Conservation (phyloP, 1,284 basidiomycete genomes). For the Meira nashicola region DNA sequence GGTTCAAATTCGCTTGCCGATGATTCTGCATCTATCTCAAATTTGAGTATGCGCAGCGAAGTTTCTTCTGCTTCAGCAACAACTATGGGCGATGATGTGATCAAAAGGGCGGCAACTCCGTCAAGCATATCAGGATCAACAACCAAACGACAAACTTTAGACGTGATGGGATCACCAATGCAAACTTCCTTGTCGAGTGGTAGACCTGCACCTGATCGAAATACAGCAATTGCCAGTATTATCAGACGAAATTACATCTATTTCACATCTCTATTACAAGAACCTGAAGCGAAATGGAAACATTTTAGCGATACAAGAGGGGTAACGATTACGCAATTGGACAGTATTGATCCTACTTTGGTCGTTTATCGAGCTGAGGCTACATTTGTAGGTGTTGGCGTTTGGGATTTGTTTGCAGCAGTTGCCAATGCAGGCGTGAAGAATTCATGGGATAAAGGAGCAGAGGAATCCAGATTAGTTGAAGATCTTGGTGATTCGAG, state of each 20-base stretch:
- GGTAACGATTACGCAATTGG: conserved; percentile 74
- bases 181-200: neutral
- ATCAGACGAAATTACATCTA: conserved; percentile 91
- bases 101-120: conserved; percentile 3
- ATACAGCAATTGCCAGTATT: conserved; percentile 66
- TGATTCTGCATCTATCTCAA: conserved; percentile 36
- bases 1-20: conserved; percentile 8
- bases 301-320: conserved; percentile 75
- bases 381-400: conserved; percentile 88
- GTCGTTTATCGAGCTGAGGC: conserved; percentile 95
- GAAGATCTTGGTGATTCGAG: conserved; percentile 75
- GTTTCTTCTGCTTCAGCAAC: conserved; percentile 12
- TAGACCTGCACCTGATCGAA: conserved; percentile 8
- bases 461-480: conserved; percentile 76
- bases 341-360: conserved; percentile 93
- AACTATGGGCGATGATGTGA: conserved; percentile 17
- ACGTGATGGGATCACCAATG: neutral
- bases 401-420: conserved; percentile 93
- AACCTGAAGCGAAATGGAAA: conserved; percentile 97
- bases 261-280: conserved; percentile 92
- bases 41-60: conserved; percentile 22
- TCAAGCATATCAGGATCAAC: neutral
- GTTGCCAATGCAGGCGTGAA: conserved; percentile 78
- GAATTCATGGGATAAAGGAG: conserved; percentile 80
- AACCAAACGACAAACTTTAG: neutral